A percentile compares a stretch with the other conserved stretches of the same genome.
Conservation (phyloP, 768 basidiomycete genomes). For the Lentinula detonsa region DNA sequence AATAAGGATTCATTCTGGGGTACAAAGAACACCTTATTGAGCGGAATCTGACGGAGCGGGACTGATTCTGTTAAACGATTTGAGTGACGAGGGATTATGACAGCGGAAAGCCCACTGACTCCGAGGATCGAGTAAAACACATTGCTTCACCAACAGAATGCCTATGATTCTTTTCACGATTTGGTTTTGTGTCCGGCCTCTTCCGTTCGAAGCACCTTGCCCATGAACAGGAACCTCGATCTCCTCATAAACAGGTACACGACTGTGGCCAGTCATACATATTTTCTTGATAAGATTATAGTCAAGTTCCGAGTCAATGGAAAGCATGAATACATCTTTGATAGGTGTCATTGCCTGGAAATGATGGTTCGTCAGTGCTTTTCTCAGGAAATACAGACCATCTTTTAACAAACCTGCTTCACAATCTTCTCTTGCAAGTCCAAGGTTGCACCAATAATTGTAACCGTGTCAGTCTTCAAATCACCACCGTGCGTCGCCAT, state of each 20-base stretch:
- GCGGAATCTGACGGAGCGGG: conserved; percentile 75
- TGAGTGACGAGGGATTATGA: background rate
- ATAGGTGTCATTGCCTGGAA: conserved; percentile 78
- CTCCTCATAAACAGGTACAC: conserved; percentile 79
- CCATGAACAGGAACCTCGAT: conserved; percentile 50
- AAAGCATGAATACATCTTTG: conserved; percentile 78
- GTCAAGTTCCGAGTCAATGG: conserved; percentile 77
- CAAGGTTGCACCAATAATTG: conserved; percentile 84
- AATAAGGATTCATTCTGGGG: conserved; percentile 83
- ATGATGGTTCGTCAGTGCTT: background rate
- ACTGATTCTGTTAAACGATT: conserved; percentile 51
- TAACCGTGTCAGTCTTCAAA: conserved; percentile 79
- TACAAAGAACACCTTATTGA: conserved; percentile 84
- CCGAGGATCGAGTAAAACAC: conserved; percentile 82
- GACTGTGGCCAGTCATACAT: conserved; percentile 74
- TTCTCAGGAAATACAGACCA: background rate
- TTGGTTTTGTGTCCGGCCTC: conserved; percentile 25
- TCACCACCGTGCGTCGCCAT: conserved; percentile 76
- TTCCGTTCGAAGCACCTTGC: conserved; percentile 10
- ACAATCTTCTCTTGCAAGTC: conserved; percentile 87
- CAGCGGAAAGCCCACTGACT: conserved; percentile 29
- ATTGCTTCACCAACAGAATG: conserved; percentile 84
- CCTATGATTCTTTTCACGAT: conserved; percentile 82
- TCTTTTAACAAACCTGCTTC: conserved; percentile 38
- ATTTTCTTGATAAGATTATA: conserved; percentile 74